Evolutionary conservation across 2,329 filamentous ascomycete genomes (phyloP).

Genomic region (Lasiodiplodia hormozganensis): DNA sequence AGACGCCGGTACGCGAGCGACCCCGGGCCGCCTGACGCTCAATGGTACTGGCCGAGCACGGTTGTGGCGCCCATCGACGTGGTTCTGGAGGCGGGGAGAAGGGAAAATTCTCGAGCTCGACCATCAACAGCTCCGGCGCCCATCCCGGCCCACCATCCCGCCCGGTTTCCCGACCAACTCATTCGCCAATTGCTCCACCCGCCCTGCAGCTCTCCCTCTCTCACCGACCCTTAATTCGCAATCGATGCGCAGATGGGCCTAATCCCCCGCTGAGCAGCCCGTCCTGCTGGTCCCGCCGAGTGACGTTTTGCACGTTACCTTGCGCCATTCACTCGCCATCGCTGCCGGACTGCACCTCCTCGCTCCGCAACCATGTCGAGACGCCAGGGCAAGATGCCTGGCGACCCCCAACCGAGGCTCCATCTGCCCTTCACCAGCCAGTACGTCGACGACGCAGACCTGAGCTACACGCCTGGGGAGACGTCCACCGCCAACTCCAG

Average conservation of each 20-base stretch:
- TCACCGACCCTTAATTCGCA: slow-evolving; percentile 12
- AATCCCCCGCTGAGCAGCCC: slow-evolving; percentile 23
- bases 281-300: slow-evolving; percentile 15
- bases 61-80: slow-evolving; percentile 6
- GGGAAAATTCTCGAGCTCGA: slow-evolving; percentile 23
- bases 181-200: slow-evolving; percentile 23
- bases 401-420: slow-evolving; percentile 13
- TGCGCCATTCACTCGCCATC: slow-evolving; percentile 27
- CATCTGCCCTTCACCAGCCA: slow-evolving; percentile 30
- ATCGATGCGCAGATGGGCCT: slow-evolving; percentile 11
- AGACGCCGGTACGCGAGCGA: slow-evolving; percentile 1
- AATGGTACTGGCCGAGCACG: slow-evolving; percentile 7
- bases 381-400: slow-evolving; percentile 17
- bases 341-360: slow-evolving; percentile 16
- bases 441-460: slow-evolving; percentile 28
- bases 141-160: slow-evolving; percentile 18
- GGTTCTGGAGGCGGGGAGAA: slow-evolving; percentile 23
- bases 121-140: slow-evolving; percentile 9
- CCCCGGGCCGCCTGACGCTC: slow-evolving; percentile 21
- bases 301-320: slow-evolving; percentile 16
- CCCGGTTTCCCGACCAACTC: slow-evolving; percentile 17
- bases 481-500: slow-evolving; percentile 14
- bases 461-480: slow-evolving; percentile 12
- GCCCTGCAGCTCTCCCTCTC: slow-evolving; percentile 2
- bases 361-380: slow-evolving; percentile 19